Base-by-base conservation (phyloP, 148 eudicot species). In the Cornus suecica region DNA sequence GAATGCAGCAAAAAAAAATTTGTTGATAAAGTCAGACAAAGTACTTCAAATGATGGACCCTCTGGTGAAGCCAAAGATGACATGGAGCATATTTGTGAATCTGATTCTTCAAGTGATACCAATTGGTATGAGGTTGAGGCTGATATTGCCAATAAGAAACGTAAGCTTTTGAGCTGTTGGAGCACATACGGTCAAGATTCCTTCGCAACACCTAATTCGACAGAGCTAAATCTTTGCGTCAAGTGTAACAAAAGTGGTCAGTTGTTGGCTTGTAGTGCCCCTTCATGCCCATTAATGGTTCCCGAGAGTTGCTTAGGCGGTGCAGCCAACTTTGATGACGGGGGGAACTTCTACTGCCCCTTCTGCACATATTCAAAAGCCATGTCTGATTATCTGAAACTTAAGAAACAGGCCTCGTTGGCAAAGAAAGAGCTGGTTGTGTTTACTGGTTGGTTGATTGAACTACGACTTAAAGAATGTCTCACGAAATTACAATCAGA, bases 331-430 rank as follows among this genome's bases (percentile, higher is more conserved):
- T 85, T 90, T 79, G 94, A 87, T 82, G 80, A 70, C 58, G 71
- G 34, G 45, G 93, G 85, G n/a, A 80, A 78, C 25, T 94, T 90
- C 83, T 81, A 82, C 83, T 94, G 98, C 82, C 98, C 97, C 23
- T 88, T 89, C 69, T 92, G 97, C 83, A 83, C 88, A 70, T 94
- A 88, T 86, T 88, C 90, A 58, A 85, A 75, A 69, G 91, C 97
- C 69, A 79, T 83, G 37, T 80, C 90, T 11, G 87, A 82, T 72
- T 89, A 85, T 77, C 54, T 61, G 29, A 77, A 74, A 77, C 80
- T 80, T 76, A 92, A 89, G 87, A 80, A 83, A 75, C 84, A 77
- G 42, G 76, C 79, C 54, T 74, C 83, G 69, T 32, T 71, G 72
- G 76, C 86, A 7, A 88, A 88, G 82, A 83, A 82, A 74, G 86